These are phyloP conservation scores for Euphorbia lathyris DNA, from an alignment of 345 rosid species.

Conservation along the genomic window DNA sequence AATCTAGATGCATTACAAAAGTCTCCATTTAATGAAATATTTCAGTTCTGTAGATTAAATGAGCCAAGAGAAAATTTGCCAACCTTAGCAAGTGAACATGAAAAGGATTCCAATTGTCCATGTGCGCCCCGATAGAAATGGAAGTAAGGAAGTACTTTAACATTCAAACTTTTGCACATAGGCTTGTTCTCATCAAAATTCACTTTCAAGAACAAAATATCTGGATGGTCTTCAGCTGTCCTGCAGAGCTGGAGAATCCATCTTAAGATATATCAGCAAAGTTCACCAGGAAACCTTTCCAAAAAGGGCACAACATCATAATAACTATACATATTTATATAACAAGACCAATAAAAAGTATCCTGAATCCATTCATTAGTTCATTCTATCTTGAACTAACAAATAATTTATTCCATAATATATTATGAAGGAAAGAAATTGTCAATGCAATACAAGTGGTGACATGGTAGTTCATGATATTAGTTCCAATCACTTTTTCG, in stretches of 20 bases:
- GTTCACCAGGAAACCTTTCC: not conserved
- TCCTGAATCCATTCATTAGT: not conserved
- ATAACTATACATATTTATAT: not conserved
- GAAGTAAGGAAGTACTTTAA: slow-evolving; percentile 82
- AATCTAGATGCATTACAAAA: not conserved
- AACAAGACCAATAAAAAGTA: not conserved
- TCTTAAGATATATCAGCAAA: slow-evolving; percentile 8
- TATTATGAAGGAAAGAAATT: not conserved
- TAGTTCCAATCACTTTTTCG: not conserved
- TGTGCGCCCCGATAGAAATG: slow-evolving; percentile 88
- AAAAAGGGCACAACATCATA: not conserved
- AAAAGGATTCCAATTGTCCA: slow-evolving; percentile 83
- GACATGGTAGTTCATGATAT: not conserved
- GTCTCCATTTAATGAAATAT: not conserved
- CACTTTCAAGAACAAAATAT: slow-evolving; percentile 80
- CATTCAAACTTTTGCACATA: slow-evolving; percentile 87
- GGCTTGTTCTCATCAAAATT: slow-evolving; percentile 89
- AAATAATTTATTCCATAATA: not conserved
- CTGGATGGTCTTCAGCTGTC: slow-evolving; percentile 68
- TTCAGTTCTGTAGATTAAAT: not conserved
- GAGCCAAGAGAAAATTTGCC: not conserved
- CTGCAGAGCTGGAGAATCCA: slow-evolving; percentile 61
- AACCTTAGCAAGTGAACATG: slow-evolving; percentile 90
- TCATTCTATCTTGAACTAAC: not conserved
- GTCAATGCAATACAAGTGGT: not conserved